Conservation (phyloP, 2,329 filamentous ascomycete genomes). For the Rasamsonia emersonii region DNA sequence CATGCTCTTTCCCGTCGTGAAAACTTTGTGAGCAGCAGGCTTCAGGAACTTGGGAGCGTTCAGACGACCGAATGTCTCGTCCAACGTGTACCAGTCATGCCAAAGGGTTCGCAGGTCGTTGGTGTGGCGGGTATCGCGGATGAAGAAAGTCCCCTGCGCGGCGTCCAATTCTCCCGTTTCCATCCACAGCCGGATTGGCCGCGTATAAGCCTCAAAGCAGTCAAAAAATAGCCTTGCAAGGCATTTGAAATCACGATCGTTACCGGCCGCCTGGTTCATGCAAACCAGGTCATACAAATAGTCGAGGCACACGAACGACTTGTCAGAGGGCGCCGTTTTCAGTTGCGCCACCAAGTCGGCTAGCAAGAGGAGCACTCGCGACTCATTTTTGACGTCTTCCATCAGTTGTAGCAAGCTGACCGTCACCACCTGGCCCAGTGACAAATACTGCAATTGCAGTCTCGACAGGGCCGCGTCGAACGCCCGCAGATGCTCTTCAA, state of each 20-base stretch:
- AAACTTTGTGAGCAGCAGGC: conserved; percentile 61
- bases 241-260: conserved; percentile 52
- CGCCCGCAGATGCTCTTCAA: conserved; percentile 46
- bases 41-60: conserved; percentile 69
- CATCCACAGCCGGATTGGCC: conserved; percentile 77
- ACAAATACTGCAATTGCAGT: conserved; percentile 54
- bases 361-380: conserved; percentile 52
- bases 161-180: conserved; percentile 61
- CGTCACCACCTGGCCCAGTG: conserved; percentile 43
- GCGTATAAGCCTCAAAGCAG: conserved; percentile 74
- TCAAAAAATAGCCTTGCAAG: conserved; percentile 66
- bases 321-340: conserved; percentile 32
- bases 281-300: conserved; percentile 64
- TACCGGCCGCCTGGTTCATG: conserved; percentile 60
- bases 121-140: conserved; percentile 50
- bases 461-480: conserved; percentile 53
- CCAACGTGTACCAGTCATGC: conserved; percentile 64
- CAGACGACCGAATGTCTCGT: conserved; percentile 47
- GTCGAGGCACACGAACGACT: conserved; percentile 68
- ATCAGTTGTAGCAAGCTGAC: conserved; percentile 60
- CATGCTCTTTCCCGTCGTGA: conserved; percentile 81
- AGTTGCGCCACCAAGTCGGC: conserved; percentile 54
- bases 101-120: conserved; percentile 60
- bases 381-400: conserved; percentile 45
- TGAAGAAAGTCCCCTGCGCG: conserved; percentile 65